Evolutionary conservation across 805 yeast genomes (phyloP).

Genomic region (Brettanomyces sp.): DNA sequence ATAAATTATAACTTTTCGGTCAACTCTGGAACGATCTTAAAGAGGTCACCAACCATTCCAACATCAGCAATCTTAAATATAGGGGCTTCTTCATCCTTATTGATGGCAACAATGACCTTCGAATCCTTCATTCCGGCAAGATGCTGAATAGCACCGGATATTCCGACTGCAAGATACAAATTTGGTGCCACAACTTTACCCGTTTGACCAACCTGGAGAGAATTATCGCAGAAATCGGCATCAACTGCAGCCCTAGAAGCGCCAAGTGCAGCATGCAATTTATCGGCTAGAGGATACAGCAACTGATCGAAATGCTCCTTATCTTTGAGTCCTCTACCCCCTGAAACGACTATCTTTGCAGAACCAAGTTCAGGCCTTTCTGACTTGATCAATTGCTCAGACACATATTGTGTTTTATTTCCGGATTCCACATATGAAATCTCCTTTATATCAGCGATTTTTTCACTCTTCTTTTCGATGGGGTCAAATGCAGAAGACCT

Average conservation of each 20-base stretch:
- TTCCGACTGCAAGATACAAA: conserved; percentile 84
- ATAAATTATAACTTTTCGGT: conserved; percentile 51
- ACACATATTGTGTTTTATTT: conserved; percentile 51
- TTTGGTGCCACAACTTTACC: conserved; percentile 98
- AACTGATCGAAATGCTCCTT: conserved; percentile 77
- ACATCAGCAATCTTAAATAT: conserved; percentile 86
- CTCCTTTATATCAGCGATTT: conserved; percentile 37
- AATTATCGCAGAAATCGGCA: conserved; percentile 90
- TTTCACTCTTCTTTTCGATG: conserved; percentile 22
- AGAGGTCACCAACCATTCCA: conserved; percentile 83
- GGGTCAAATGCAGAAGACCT: conserved; percentile 75
- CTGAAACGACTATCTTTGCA: conserved; percentile 75
- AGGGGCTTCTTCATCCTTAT: conserved; percentile 91
- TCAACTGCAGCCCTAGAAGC: conserved; percentile 99
- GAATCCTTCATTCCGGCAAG: conserved; percentile 98
- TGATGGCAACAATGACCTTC: conserved; percentile 86
- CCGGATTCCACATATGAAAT: conserved; percentile 30
- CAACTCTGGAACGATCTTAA: conserved; percentile 82
- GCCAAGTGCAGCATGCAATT: conserved; percentile 87
- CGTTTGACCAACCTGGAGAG: conserved; percentile 95
- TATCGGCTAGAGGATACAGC: conserved; percentile 75
- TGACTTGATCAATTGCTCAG: conserved; percentile 63
- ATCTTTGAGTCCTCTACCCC: conserved; percentile 89
- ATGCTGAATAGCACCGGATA: conserved; percentile 97
- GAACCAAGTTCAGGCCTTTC: conserved; percentile 89